Conservation (phyloP, 192 early-diverging fungal species). For the Rhizophagus clarus region DNA sequence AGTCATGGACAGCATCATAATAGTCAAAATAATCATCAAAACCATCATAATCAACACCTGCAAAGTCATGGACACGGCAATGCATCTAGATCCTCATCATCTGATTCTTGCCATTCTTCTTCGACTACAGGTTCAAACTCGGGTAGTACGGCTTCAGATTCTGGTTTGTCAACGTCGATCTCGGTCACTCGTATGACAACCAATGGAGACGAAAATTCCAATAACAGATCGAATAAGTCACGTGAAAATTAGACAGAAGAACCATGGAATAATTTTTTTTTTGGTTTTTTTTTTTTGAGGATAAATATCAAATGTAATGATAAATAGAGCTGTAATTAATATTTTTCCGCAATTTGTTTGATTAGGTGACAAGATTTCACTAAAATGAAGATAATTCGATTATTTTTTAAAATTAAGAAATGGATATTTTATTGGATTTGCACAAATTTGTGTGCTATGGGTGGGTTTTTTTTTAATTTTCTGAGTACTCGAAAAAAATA, state of each 20-base stretch:
- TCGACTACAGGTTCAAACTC: constrained; percentile 21
- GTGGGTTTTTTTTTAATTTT: neutral
- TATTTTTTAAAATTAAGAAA: neutral
- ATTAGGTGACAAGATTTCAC: neutral
- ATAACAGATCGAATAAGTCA: constrained; percentile 13
- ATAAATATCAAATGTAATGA: neutral
- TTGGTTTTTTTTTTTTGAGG: neutral
- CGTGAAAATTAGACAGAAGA: neutral
- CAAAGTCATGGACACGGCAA: constrained; percentile 15
- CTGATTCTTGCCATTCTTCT: constrained; percentile 31
- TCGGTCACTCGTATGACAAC: neutral
- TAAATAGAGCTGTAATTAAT: neutral
- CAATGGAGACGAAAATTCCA: constrained; percentile 1
- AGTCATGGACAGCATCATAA: constrained; percentile 30
- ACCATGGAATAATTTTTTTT: neutral
- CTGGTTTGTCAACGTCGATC: constrained; percentile 8
- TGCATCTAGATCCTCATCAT: constrained; percentile 20
- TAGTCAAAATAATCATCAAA: constrained; percentile 22
- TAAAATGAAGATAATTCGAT: neutral
- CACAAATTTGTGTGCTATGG: constrained; percentile 1
- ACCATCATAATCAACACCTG: neutral
- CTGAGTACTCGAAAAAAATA: too few relatives aligned
- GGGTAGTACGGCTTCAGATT: constrained; percentile 10
- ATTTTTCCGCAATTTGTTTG: neutral
- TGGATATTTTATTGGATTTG: constrained; percentile 14